Evolutionary conservation across 2,329 filamentous ascomycete genomes (phyloP).

Genomic region (Colletotrichum cordylinicola): DNA sequence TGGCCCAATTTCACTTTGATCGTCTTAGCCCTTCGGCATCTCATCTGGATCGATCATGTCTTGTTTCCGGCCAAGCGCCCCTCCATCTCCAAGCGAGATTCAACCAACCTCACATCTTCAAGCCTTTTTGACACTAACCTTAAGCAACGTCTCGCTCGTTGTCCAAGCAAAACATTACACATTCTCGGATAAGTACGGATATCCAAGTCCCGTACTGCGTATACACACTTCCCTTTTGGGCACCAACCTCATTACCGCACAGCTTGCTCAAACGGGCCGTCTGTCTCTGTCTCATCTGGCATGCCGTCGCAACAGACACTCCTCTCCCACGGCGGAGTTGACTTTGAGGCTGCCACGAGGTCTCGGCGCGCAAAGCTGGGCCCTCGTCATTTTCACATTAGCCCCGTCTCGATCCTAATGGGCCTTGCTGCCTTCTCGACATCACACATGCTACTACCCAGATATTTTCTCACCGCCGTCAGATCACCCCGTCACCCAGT

Average conservation of each 20-base stretch:
- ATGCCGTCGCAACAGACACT: not conserved
- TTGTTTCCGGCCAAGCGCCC: not conserved
- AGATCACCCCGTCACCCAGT: not conserved
- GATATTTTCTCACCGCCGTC: not conserved
- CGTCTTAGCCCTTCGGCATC: conserved; percentile 4
- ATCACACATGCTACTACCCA: not conserved
- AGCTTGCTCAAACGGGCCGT: conserved; percentile 10
- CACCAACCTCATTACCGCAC: not conserved
- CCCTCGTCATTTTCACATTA: not conserved
- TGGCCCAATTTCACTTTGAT: not conserved
- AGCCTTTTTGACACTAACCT: conserved; percentile 6
- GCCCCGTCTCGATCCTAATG: not conserved
- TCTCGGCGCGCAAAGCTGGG: not conserved
- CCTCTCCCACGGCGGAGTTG: not conserved
- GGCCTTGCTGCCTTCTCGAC: not conserved
- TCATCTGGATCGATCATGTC: conserved; percentile 15
- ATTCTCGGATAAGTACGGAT: not conserved
- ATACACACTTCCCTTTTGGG: not conserved
- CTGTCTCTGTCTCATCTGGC: not conserved
- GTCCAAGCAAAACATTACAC: not conserved
- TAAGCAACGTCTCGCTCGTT: not conserved
- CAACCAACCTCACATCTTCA: not conserved
- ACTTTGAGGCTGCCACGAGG: conserved; percentile 8
- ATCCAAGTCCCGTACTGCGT: not conserved
- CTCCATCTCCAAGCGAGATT: conserved; percentile 9